These are phyloP conservation scores for Volvox reticuliferus DNA, from an alignment of 139 green algal species.

Conservation along the genomic window DNA sequence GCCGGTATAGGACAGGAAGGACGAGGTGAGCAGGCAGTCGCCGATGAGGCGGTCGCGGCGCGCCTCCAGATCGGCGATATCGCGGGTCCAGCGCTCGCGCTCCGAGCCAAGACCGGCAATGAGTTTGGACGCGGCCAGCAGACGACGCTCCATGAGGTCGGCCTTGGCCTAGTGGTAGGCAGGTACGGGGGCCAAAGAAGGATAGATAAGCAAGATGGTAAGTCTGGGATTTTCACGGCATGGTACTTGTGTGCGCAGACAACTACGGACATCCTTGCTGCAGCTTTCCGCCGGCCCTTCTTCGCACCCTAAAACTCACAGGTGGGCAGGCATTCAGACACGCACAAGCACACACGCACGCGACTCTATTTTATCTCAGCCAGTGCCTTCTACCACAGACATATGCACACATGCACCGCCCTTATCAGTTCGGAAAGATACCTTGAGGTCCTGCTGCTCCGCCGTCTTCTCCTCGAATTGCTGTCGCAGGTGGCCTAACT, in stretches of 20 bases:
- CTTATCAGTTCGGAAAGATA: neutral
- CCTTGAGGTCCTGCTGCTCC: slow-evolving; percentile 66
- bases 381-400: too few species aligned
- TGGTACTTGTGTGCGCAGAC: too few species aligned
- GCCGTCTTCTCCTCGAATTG: slow-evolving; percentile 88
- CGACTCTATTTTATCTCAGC: too few species aligned
- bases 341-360: too few species aligned
- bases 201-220: neutral
- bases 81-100: slow-evolving; percentile 80
- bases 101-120: slow-evolving; percentile 84
- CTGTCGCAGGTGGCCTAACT: slow-evolving; percentile 72
- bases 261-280: too few species aligned
- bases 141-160: slow-evolving; percentile 88
- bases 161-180: slow-evolving; percentile 72
- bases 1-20: slow-evolving; percentile 87
- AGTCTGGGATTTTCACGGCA: too few species aligned
- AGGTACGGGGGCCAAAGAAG: neutral
- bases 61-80: slow-evolving; percentile 73
- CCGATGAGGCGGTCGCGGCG: slow-evolving; percentile 74
- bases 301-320: too few species aligned
- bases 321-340: too few species aligned
- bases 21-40: slow-evolving; percentile 86
- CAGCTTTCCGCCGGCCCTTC: too few species aligned
- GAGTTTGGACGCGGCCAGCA: slow-evolving; percentile 81
- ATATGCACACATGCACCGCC: too few species aligned